These are phyloP conservation scores for Hypholoma fasciculare DNA, from an alignment of 768 basidiomycete genomes.

Conservation along the genomic window DNA sequence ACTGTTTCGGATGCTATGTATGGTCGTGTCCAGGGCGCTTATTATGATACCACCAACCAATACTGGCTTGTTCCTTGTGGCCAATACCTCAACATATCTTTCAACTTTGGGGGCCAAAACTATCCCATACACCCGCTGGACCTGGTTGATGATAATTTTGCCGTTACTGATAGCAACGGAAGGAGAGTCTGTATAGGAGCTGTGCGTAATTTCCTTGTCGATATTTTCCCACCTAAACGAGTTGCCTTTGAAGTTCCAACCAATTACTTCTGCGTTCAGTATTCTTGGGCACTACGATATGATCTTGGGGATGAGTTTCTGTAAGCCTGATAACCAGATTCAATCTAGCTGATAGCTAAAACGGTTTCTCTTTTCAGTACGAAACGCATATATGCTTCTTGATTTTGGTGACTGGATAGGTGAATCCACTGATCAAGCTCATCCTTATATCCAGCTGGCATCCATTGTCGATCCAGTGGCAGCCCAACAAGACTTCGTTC, in stretches of 20 bases:
- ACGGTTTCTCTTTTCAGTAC: slow-evolving; percentile 46
- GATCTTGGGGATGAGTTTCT: slow-evolving; percentile 80
- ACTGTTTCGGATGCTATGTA: slow-evolving; percentile 80
- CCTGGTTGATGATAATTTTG: slow-evolving; percentile 59
- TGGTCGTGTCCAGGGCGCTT: slow-evolving; percentile 72
- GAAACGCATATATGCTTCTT: slow-evolving; percentile 72
- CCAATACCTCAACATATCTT: slow-evolving; percentile 67
- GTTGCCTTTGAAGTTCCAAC: slow-evolving; percentile 64
- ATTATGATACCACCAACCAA: slow-evolving; percentile 52
- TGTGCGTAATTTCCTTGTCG: slow-evolving; percentile 38
- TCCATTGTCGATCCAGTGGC: slow-evolving; percentile 51
- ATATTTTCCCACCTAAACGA: background rate
- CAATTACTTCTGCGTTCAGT: slow-evolving; percentile 79
- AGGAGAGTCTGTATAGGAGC: slow-evolving; percentile 65
- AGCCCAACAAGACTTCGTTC: slow-evolving; percentile 68
- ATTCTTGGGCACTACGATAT: slow-evolving; percentile 78
- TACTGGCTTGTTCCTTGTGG: slow-evolving; percentile 78
- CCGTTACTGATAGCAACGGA: slow-evolving; percentile 45
- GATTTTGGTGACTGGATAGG: slow-evolving; percentile 72
- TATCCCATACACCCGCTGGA: slow-evolving; percentile 80
- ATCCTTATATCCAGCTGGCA: slow-evolving; percentile 72
- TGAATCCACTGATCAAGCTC: slow-evolving; percentile 40
- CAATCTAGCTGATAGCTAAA: background rate
- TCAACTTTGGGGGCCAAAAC: slow-evolving; percentile 69
- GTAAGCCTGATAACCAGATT: slow-evolving; percentile 38